Percentiles rank a stretch among this genome's conserved stretches.
These are phyloP conservation scores for Papiliotrema fonsecae DNA, from an alignment of 1,284 basidiomycete genomes.

Conservation along the genomic window DNA sequence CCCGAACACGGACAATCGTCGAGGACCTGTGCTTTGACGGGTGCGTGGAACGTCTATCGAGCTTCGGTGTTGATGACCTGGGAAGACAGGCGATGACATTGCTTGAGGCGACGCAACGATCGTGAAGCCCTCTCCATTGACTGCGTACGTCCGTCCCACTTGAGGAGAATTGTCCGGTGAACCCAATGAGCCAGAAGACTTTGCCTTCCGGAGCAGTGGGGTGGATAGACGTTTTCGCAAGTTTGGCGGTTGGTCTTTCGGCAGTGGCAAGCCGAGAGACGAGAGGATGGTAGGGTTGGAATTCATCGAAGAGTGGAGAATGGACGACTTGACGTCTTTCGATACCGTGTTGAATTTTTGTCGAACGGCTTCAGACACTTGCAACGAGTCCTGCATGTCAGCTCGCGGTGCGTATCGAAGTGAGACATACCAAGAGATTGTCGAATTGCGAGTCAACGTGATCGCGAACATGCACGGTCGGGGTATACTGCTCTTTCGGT, in stretches of 20 bases:
- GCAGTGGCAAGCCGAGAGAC: constrained; percentile 32
- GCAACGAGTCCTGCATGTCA: constrained; percentile 32
- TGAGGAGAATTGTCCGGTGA: constrained; percentile 18
- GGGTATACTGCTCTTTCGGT: constrained; percentile 9
- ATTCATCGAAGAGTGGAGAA: constrained; percentile 32
- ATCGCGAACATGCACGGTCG: constrained; percentile 9
- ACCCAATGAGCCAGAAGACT: constrained; percentile 30
- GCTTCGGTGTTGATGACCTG: constrained; percentile 16
- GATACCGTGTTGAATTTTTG: constrained; percentile 40
- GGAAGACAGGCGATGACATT: background rate
- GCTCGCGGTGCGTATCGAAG: background rate
- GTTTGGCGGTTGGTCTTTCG: constrained; percentile 18
- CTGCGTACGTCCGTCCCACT: constrained; percentile 30
- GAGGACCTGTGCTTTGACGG: constrained; percentile 6
- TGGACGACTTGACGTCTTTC: constrained; percentile 37
- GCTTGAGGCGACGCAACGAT: constrained; percentile 35
- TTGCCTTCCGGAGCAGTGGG: constrained; percentile 37
- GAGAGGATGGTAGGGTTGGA: constrained; percentile 38
- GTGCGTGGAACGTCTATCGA: constrained; percentile 20
- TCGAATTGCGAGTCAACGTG: constrained; percentile 39
- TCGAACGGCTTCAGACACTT: constrained; percentile 38
- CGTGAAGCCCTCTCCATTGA: constrained; percentile 32
- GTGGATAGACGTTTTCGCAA: constrained; percentile 34
- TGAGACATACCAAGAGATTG: constrained; percentile 29
- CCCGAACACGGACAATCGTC: constrained; percentile 19